Evolutionary conservation across 257 asterid species (phyloP).

Genomic region (Coffea eugenioides): DNA sequence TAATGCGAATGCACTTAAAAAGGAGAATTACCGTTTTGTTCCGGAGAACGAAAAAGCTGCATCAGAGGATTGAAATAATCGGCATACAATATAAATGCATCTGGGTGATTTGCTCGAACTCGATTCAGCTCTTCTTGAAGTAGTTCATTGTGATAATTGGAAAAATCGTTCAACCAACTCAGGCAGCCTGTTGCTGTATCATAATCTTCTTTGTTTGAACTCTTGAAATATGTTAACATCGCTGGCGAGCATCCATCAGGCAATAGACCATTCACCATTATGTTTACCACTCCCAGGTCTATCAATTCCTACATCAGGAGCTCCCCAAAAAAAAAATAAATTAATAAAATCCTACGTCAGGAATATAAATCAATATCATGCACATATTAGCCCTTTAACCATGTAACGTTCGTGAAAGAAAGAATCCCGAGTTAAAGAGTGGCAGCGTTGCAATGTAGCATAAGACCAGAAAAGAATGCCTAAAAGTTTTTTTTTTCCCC

Average conservation of each 20-base stretch:
- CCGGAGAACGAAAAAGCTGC: constrained; percentile 23
- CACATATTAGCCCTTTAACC: too few relatives aligned
- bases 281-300: too few relatives aligned
- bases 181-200: constrained; percentile 49
- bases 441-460: too few relatives aligned
- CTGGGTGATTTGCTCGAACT: constrained; percentile 35
- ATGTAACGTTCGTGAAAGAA: too few relatives aligned
- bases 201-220: constrained; percentile 21
- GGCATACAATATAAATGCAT: constrained; percentile 35
- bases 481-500: too few relatives aligned
- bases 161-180: constrained; percentile 44
- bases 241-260: constrained; percentile 36
- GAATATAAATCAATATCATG: too few relatives aligned
- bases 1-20: neutral
- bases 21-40: constrained; percentile 2
- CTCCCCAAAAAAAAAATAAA: too few relatives aligned
- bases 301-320: too few relatives aligned
- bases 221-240: constrained; percentile 24
- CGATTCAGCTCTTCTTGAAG: constrained; percentile 35
- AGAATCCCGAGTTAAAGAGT: too few relatives aligned
- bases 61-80: constrained; percentile 48
- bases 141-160: constrained; percentile 35
- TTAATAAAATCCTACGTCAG: too few relatives aligned
- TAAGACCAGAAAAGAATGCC: too few relatives aligned
- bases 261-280: too few relatives aligned